Conservation (phyloP, 2,329 filamentous ascomycete species). For the Fusarium drepaniforme region DNA sequence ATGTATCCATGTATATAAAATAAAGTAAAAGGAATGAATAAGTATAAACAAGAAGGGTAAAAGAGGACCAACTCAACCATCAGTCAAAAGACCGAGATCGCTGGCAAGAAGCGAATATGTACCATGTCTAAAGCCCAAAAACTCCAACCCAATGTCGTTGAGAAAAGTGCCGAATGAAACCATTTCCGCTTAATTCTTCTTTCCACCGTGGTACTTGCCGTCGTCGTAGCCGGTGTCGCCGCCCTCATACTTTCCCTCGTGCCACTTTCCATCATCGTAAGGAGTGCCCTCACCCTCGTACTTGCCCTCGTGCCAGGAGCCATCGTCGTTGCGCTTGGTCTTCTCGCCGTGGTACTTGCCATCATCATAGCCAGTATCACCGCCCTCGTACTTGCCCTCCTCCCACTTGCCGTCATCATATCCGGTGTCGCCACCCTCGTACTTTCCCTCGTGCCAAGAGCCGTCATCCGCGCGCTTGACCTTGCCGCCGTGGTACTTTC, state of each 20-base stretch:
- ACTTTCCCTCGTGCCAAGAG: constrained; percentile 14
- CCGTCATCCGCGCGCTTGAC: constrained; percentile 17
- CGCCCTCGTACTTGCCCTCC: constrained; percentile 5
- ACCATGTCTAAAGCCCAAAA: background rate
- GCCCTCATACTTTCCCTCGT: constrained; percentile 8
- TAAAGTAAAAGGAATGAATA: background rate
- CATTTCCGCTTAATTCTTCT: background rate
- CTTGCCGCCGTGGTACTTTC: background rate
- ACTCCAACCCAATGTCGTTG: background rate
- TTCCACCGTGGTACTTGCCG: constrained; percentile 10
- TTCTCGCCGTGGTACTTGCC: background rate
- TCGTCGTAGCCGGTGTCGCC: constrained; percentile 3
- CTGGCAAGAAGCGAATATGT: background rate
- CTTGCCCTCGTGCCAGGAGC: constrained; percentile 20
- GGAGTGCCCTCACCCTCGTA: constrained; percentile 25
- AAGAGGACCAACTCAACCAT: background rate
- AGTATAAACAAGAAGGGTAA: background rate
- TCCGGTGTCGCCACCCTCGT: background rate
- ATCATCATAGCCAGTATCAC: constrained; percentile 1
- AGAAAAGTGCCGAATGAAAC: background rate
- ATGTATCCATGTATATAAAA: background rate
- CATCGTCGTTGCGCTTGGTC: constrained; percentile 17
- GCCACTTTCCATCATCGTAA: constrained; percentile 14
- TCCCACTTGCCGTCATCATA: background rate
- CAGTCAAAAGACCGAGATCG: background rate